phyloP scores from a whole-genome alignment of 768 basidiomycete species.

The Podaxis sp. region DNA sequence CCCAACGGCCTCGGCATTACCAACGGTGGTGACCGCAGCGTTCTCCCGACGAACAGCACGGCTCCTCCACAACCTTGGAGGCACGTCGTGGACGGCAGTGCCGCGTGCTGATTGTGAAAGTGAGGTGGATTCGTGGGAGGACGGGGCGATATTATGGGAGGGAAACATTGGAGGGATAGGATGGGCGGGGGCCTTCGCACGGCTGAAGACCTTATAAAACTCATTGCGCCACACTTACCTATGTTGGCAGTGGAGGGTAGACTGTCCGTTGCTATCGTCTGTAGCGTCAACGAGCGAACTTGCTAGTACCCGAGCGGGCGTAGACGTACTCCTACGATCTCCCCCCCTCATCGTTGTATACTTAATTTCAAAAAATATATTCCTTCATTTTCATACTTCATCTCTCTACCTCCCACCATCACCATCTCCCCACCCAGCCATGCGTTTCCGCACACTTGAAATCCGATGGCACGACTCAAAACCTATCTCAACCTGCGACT shows the following conservation, averaged over 20 bases:
- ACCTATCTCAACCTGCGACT: conserved; percentile 96
- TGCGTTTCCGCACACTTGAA: conserved; percentile 89
- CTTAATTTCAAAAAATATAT: background rate
- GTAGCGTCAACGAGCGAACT: background rate
- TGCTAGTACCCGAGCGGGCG: background rate
- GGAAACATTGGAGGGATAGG: background rate
- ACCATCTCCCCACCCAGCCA: conserved; percentile 27
- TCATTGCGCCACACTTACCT: conserved; percentile 5
- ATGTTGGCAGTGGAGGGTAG: background rate
- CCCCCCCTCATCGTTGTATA: background rate
- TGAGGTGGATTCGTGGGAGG: background rate
- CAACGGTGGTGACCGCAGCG: background rate
- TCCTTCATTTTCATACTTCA: background rate
- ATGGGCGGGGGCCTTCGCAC: background rate
- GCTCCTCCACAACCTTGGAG: background rate
- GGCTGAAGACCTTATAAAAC: background rate
- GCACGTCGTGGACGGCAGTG: background rate
- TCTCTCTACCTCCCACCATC: conserved; percentile 5
- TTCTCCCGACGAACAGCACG: background rate
- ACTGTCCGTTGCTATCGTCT: background rate
- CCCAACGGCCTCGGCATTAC: background rate
- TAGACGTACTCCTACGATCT: background rate
- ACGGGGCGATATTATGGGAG: background rate
- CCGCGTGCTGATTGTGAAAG: background rate
- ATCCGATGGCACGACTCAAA: conserved; percentile 97